phyloP scores from a whole-genome alignment of 2,329 filamentous ascomycete genomes.

The Nemania abortiva region DNA sequence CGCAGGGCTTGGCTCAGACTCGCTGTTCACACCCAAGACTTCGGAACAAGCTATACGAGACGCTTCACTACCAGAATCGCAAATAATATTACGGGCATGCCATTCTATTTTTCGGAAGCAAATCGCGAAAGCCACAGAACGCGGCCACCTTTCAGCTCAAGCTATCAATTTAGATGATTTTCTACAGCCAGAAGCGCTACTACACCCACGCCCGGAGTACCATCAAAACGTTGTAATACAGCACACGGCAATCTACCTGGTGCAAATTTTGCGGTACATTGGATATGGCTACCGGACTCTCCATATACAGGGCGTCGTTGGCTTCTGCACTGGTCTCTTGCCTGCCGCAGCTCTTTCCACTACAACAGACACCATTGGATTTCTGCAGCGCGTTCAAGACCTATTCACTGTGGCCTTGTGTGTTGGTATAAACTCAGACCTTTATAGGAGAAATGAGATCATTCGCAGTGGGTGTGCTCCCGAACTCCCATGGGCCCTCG shows the following conservation, averaged over 20 bases:
- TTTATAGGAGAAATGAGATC: constrained; percentile 24
- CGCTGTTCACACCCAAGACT: constrained; percentile 23
- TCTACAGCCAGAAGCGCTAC: constrained; percentile 17
- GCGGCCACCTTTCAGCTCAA: constrained; percentile 16
- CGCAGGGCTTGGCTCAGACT: constrained; percentile 32
- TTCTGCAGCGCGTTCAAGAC: constrained; percentile 28
- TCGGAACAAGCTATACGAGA: constrained; percentile 20
- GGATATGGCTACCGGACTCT: neutral
- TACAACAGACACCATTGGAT: constrained; percentile 14
- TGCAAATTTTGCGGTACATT: constrained; percentile 27
- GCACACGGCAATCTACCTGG: constrained; percentile 31
- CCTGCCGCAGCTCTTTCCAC: constrained; percentile 28
- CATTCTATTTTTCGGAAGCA: constrained; percentile 18
- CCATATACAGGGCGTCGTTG: constrained; percentile 18
- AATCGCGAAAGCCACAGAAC: constrained; percentile 13
- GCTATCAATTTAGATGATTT: constrained; percentile 29
- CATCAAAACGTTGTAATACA: constrained; percentile 31
- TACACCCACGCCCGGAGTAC: constrained; percentile 17
- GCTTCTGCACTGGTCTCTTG: constrained; percentile 30
- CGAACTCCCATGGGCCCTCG: constrained; percentile 24
- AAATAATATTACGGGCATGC: constrained; percentile 24
- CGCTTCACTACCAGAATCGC: constrained; percentile 26
- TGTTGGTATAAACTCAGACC: constrained; percentile 22
- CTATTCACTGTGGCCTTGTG: constrained; percentile 29
- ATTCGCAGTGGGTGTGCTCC: constrained; percentile 10